Conservation (phyloP, 1,139 yeast genomes). For the Suhomyces yuchorum region DNA sequence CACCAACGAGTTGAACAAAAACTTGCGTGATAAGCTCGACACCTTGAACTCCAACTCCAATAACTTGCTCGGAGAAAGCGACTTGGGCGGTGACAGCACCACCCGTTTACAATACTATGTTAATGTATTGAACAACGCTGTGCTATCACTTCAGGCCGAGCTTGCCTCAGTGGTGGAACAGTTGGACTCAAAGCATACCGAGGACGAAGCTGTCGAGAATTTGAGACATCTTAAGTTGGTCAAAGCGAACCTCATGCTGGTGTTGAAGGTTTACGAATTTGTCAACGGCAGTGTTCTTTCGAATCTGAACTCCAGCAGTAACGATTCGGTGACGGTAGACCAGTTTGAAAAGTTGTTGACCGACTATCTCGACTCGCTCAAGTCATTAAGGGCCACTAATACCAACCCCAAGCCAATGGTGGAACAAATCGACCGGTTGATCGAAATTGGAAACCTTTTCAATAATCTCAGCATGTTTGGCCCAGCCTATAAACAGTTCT, state of each 20-base stretch:
- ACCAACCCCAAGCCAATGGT: slow-evolving; percentile 29
- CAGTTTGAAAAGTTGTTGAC: slow-evolving; percentile 18
- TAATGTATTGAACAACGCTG: slow-evolving; percentile 59
- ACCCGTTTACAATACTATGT: slow-evolving; percentile 66
- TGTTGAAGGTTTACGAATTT: slow-evolving; percentile 45
- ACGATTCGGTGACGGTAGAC: slow-evolving; percentile 10
- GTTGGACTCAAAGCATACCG: slow-evolving; percentile 18
- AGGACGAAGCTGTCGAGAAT: slow-evolving; percentile 35
- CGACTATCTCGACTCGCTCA: slow-evolving; percentile 43
- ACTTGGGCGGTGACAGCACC: slow-evolving; percentile 12
- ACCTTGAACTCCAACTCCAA: slow-evolving; percentile 34
- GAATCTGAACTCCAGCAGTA: background rate
- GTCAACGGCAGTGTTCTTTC: slow-evolving; percentile 2
- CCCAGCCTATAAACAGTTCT: slow-evolving; percentile 48
- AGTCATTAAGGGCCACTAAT: slow-evolving; percentile 31
- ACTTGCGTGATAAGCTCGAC: slow-evolving; percentile 50
- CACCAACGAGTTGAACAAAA: slow-evolving; percentile 55
- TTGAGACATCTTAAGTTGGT: slow-evolving; percentile 47
- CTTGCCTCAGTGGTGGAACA: slow-evolving; percentile 29
- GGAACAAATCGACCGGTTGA: slow-evolving; percentile 44
- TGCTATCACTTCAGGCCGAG: slow-evolving; percentile 55
- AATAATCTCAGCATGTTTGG: slow-evolving; percentile 52
- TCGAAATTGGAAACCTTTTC: slow-evolving; percentile 54
- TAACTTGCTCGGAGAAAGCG: slow-evolving; percentile 13
- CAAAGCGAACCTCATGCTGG: slow-evolving; percentile 47